These are phyloP conservation scores for Xanthoconium stramineum DNA, from an alignment of 768 basidiomycete genomes.

Conservation along the genomic window DNA sequence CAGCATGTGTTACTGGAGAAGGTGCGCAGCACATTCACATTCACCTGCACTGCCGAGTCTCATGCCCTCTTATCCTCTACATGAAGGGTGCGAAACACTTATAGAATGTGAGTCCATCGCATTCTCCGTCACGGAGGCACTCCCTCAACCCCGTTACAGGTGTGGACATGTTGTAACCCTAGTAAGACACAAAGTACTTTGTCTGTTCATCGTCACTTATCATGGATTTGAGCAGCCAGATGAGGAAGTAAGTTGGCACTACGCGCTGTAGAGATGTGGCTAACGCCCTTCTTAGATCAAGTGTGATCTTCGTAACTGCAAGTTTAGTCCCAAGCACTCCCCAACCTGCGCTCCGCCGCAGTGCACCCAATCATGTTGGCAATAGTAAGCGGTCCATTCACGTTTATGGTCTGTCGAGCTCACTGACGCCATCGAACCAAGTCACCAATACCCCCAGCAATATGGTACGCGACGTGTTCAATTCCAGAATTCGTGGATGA, in stretches of 20 bases:
- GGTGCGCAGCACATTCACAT: constrained; percentile 36
- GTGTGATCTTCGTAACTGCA: constrained; percentile 57
- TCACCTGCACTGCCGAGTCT: constrained; percentile 10
- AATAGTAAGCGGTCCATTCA: constrained; percentile 49
- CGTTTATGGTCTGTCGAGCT: constrained; percentile 4
- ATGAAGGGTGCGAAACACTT: constrained; percentile 54
- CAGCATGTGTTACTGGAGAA: constrained; percentile 58
- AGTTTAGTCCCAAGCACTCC: constrained; percentile 60
- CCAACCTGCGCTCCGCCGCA: constrained; percentile 45
- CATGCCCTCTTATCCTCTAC: constrained; percentile 7
- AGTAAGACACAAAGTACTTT: constrained; percentile 31
- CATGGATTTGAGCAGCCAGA: constrained; percentile 42
- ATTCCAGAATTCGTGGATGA: neutral
- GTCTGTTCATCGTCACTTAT: constrained; percentile 6
- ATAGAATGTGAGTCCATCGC: constrained; percentile 40
- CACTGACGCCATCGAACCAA: constrained; percentile 22
- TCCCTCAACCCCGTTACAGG: constrained; percentile 28
- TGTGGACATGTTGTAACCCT: constrained; percentile 53
- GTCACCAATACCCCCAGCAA: constrained; percentile 63
- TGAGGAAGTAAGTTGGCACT: constrained; percentile 43
- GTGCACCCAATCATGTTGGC: constrained; percentile 62
- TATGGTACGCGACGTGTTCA: constrained; percentile 42
- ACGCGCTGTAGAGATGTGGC: constrained; percentile 1
- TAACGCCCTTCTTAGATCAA: constrained; percentile 46
- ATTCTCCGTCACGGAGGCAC: neutral